A percentile compares a stretch with the other conserved stretches of the same genome.
Conservation (phyloP, 2,329 filamentous ascomycete genomes). For the Penicillium vulpinum region DNA sequence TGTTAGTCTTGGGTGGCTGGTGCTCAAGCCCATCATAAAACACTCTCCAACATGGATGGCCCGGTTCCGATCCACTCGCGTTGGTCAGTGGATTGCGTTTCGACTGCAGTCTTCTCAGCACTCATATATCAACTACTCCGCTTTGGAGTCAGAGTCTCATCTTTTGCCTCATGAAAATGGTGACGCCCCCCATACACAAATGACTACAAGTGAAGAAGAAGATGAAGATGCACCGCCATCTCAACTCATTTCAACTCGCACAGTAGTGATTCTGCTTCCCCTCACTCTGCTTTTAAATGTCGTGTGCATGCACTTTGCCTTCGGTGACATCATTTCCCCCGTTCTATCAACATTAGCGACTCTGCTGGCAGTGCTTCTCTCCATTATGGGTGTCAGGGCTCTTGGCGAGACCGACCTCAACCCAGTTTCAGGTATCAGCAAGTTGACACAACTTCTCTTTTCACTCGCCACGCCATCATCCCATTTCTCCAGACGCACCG, state of each 20-base stretch:
- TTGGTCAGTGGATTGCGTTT: slow-evolving; percentile 30
- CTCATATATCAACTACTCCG: slow-evolving; percentile 35
- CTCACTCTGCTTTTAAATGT: slow-evolving; percentile 79
- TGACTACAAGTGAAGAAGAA: slow-evolving; percentile 30
- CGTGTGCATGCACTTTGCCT: slow-evolving; percentile 75
- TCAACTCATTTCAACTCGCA: slow-evolving; percentile 72
- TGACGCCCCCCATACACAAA: neutral
- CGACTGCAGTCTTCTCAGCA: slow-evolving; percentile 19
- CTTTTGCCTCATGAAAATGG: slow-evolving; percentile 3
- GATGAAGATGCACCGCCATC: slow-evolving; percentile 79
- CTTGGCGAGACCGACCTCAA: slow-evolving; percentile 87
- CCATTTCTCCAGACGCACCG: slow-evolving; percentile 72
- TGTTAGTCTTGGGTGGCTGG: slow-evolving; percentile 79
- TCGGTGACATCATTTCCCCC: slow-evolving; percentile 77
- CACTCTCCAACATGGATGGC: slow-evolving; percentile 43
- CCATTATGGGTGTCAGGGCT: slow-evolving; percentile 65
- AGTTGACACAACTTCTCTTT: slow-evolving; percentile 93
- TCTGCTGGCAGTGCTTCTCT: slow-evolving; percentile 72
- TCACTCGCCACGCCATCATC: slow-evolving; percentile 81
- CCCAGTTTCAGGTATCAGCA: slow-evolving; percentile 93
- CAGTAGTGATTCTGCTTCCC: slow-evolving; percentile 72
- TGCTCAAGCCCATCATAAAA: slow-evolving; percentile 62
- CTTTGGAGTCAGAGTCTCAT: slow-evolving; percentile 20
- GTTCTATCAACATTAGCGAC: slow-evolving; percentile 76
- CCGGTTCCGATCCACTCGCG: slow-evolving; percentile 30